Percentiles rank a stretch among this genome's conserved stretches.
phyloP scores from a whole-genome alignment of 257 asterid species.

The Datura wrightii region DNA sequence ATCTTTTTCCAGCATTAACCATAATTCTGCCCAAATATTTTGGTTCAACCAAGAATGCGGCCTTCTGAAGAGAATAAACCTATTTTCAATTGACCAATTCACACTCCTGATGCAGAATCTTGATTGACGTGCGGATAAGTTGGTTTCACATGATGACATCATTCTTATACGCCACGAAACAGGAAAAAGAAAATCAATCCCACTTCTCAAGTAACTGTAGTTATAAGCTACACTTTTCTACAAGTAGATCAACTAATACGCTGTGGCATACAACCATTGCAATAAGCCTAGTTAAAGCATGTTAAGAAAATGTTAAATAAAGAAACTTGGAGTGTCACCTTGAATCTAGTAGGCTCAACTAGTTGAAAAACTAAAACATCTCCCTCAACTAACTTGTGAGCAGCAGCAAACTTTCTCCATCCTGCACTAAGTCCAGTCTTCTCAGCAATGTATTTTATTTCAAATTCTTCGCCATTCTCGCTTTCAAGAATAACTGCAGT shows the following conservation, averaged over 20 bases:
- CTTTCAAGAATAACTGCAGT: constrained; percentile 56
- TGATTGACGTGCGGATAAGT: background rate
- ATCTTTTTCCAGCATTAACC: background rate
- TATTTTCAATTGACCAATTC: background rate
- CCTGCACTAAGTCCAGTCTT: constrained; percentile 96
- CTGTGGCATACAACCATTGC: background rate
- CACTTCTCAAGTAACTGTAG: background rate
- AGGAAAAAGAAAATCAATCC: constrained; percentile 3
- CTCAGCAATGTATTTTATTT: constrained; percentile 69
- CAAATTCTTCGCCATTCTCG: constrained; percentile 74
- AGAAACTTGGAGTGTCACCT: constrained; percentile 54
- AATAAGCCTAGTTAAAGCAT: background rate
- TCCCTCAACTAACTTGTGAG: constrained; percentile 80
- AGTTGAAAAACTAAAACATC: constrained; percentile 82
- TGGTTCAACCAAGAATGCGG: background rate
- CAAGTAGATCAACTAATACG: background rate
- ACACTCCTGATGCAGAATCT: background rate
- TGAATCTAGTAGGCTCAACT: constrained; percentile 58
- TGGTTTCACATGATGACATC: constrained; percentile 14
- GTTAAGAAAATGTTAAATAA: background rate
- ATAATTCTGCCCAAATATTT: background rate
- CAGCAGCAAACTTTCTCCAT: constrained; percentile 86
- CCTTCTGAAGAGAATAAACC: background rate
- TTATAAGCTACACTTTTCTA: background rate
- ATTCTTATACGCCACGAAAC: background rate